phyloP scores from a whole-genome alignment of 305 asterid genomes.

The Nicotiana rustica region DNA sequence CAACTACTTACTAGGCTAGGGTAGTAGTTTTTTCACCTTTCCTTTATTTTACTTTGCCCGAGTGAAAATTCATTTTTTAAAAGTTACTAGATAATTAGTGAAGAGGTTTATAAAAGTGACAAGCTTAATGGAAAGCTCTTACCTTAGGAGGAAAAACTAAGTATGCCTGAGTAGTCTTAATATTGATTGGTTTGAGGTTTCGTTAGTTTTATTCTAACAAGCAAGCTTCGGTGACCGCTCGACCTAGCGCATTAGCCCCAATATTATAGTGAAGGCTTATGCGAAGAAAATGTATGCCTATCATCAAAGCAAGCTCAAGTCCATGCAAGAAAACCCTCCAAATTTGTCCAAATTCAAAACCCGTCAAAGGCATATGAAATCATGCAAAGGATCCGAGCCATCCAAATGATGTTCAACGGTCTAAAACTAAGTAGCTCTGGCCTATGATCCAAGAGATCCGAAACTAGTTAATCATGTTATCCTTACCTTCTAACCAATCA shows the following conservation, averaged over 20 bases:
- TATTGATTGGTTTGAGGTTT: neutral
- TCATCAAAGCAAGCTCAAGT: too few species aligned
- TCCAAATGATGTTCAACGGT: neutral
- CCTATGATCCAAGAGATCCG: neutral
- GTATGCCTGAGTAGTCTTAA: neutral
- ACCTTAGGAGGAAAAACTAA: neutral
- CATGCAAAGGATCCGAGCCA: neutral
- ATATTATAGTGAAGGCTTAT: too few species aligned
- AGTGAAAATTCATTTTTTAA: neutral
- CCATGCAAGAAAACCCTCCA: too few species aligned
- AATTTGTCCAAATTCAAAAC: neutral
- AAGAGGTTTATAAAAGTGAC: neutral
- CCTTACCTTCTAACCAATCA: neutral
- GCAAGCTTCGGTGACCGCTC: too few species aligned
- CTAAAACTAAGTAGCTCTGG: neutral
- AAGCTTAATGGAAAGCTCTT: neutral
- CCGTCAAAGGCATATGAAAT: neutral
- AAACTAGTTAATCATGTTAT: neutral
- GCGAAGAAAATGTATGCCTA: too few species aligned
- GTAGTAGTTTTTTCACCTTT: neutral
- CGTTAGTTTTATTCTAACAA: too few species aligned
- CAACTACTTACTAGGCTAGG: neutral
- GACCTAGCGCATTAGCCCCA: too few species aligned
- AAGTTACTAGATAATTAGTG: neutral
- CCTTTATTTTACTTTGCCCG: neutral